A percentile compares a stretch with the other conserved stretches of the same genome.
These are phyloP conservation scores for Dicorynia guianensis DNA, from an alignment of 306 rosid genomes.

Conservation along the genomic window DNA sequence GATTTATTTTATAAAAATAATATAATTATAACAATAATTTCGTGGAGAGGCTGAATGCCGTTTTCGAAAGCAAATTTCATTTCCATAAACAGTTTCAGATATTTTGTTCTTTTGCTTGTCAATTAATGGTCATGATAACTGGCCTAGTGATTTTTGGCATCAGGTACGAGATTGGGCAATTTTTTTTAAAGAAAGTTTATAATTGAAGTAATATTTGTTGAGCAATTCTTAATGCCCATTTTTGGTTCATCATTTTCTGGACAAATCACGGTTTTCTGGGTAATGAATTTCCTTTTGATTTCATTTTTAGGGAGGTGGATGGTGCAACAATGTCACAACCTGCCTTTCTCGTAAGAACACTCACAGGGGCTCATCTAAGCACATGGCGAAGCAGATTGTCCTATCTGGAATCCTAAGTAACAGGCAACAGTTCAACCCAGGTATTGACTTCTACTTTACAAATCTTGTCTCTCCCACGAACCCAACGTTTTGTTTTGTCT, in stretches of 20 bases:
- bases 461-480: background rate
- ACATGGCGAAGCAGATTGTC: conserved; percentile 67
- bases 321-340: conserved; percentile 92
- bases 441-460: conserved; percentile 44
- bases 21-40: too few species aligned
- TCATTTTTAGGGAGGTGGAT: conserved; percentile 86
- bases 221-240: conserved; percentile 8
- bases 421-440: conserved; percentile 70
- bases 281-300: conserved; percentile 30
- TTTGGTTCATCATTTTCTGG: conserved; percentile 1
- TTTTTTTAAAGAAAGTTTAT: background rate
- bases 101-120: background rate
- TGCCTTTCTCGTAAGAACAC: conserved; percentile 78
- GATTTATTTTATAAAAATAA: too few species aligned
- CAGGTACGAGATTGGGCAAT: background rate
- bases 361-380: conserved; percentile 85
- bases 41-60: background rate
- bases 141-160: background rate
- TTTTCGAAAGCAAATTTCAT: background rate
- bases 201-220: background rate
- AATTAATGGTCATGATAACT: background rate
- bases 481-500: background rate
- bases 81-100: background rate
- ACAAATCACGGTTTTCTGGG: conserved; percentile 11
- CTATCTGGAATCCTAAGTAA: conserved; percentile 80